Evolutionary conservation across 441 rosid species (phyloP).

Genomic region (Pelargonium citronellum): DNA sequence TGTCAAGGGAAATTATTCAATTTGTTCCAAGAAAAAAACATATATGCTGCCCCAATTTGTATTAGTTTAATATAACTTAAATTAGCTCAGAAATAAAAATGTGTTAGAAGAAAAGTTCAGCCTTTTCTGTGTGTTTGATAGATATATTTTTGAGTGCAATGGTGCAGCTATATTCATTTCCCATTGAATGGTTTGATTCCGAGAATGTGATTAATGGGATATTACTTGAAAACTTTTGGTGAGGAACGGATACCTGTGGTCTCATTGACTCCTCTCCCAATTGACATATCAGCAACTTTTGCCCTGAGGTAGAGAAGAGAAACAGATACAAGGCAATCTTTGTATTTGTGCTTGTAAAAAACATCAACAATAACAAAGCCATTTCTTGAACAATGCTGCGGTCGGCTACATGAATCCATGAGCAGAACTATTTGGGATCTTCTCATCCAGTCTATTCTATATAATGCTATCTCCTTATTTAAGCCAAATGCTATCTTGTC

Average conservation of each 20-base stretch:
- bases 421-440: too few relatives aligned
- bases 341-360: neutral
- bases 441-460: too few relatives aligned
- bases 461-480: too few relatives aligned
- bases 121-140: neutral
- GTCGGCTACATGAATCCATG: too few relatives aligned
- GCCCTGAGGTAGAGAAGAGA: neutral
- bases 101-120: neutral
- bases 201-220: neutral
- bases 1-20: too few relatives aligned
- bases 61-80: too few relatives aligned
- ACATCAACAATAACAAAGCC: too few relatives aligned
- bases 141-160: neutral
- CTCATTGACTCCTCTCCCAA: neutral
- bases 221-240: neutral
- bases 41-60: too few relatives aligned
- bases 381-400: too few relatives aligned
- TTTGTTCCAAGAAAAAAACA: too few relatives aligned
- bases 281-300: neutral
- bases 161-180: neutral
- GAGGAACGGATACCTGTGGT: neutral
- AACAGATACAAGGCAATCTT: neutral
- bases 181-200: neutral
- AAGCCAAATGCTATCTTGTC: too few relatives aligned
- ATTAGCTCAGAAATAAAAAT: too few relatives aligned